Conservation (phyloP, 2,329 filamentous ascomycete genomes). For the Lasiodiplodia gonubiensis region DNA sequence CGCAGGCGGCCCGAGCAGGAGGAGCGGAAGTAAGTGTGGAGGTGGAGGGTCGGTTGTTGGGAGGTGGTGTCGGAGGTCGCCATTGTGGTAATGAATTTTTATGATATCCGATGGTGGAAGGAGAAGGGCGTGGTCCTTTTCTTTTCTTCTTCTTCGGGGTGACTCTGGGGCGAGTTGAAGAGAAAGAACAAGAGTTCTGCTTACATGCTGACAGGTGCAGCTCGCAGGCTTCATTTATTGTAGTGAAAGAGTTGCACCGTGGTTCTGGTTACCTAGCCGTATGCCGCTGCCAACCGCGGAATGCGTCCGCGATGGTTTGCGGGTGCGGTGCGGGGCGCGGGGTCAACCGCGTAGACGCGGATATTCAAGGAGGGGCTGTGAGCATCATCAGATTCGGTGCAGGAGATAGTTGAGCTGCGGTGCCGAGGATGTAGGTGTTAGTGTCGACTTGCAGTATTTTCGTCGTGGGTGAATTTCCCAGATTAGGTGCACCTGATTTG, state of each 20-base stretch:
- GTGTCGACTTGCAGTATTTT: no score
- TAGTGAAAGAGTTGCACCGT: not conserved
- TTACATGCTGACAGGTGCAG: not conserved
- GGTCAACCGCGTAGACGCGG: slow-evolving; percentile 5
- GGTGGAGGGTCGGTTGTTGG: slow-evolving; percentile 35
- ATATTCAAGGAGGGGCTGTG: slow-evolving; percentile 15
- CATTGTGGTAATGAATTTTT: not conserved
- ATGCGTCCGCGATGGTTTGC: slow-evolving; percentile 6
- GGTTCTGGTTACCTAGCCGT: not conserved
- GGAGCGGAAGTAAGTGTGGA: slow-evolving; percentile 68
- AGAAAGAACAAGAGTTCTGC: not conserved
- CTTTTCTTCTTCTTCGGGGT: not conserved
- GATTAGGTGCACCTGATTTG: not conserved
- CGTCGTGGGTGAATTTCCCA: not conserved
- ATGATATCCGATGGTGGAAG: not conserved
- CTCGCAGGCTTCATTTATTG: not conserved
- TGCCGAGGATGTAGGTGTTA: not conserved
- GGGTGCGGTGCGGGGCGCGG: slow-evolving; percentile 11
- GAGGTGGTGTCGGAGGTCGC: not conserved
- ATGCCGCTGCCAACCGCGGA: slow-evolving; percentile 21
- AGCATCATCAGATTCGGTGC: not conserved
- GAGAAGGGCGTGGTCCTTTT: not conserved
- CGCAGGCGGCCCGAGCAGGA: slow-evolving; percentile 67
- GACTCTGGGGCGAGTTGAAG: not conserved
- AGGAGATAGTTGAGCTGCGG: not conserved